Evolutionary conservation across 1,284 basidiomycete species (phyloP).

Genomic region (Hemileia vastatrix): DNA sequence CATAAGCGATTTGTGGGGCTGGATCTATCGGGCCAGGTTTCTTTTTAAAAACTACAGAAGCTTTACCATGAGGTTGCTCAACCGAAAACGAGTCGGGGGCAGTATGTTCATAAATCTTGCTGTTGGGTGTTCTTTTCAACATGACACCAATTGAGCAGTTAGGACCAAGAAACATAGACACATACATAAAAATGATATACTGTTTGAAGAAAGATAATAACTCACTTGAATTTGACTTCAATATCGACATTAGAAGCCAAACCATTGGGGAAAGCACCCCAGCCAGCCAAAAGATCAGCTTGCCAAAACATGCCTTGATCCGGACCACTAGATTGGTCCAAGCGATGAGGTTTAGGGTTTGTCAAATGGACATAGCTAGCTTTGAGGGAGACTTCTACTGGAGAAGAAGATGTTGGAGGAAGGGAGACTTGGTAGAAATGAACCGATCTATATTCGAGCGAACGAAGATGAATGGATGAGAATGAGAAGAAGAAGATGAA

Average conservation of each 20-base stretch:
- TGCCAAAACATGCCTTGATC: slow-evolving; percentile 21
- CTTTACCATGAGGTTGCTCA: slow-evolving; percentile 8
- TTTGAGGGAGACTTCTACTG: slow-evolving; percentile 11
- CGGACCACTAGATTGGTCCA: slow-evolving; percentile 7
- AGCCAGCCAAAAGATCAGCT: slow-evolving; percentile 22
- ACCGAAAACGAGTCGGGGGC: slow-evolving; percentile 10
- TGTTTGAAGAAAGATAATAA: not conserved
- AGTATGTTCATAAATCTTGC: slow-evolving; percentile 3
- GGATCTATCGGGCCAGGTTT: not conserved
- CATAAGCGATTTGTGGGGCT: slow-evolving; percentile 56
- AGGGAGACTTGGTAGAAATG: slow-evolving; percentile 11
- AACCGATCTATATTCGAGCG: not conserved
- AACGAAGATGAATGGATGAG: too few relatives aligned
- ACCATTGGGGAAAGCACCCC: slow-evolving; percentile 9
- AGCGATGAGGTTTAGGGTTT: slow-evolving; percentile 4
- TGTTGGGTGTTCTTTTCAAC: slow-evolving; percentile 6
- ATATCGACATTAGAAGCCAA: slow-evolving; percentile 8
- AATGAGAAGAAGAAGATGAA: too few relatives aligned
- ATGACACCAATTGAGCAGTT: too few relatives aligned
- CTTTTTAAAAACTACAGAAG: slow-evolving; percentile 7
- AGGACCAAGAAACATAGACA: not conserved
- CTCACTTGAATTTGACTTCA: slow-evolving; percentile 21
- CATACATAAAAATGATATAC: not conserved
- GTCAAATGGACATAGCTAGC: slow-evolving; percentile 12
- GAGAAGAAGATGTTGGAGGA: slow-evolving; percentile 4